Conservation (phyloP, 2,329 filamentous ascomycete species). For the Colletotrichum sp. region DNA sequence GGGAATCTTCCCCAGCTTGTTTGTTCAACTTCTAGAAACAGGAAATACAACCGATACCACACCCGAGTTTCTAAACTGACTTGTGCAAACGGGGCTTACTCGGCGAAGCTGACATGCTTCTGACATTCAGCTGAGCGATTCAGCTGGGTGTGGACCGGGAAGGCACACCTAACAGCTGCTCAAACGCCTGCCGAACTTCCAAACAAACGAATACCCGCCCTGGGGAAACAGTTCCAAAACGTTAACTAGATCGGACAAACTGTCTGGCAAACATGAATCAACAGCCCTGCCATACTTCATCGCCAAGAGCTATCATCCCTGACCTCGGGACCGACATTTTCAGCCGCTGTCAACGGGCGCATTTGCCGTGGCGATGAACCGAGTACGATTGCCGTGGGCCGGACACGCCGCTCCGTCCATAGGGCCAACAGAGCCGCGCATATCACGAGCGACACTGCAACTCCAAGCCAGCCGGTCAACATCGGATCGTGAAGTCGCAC, state of each 20-base stretch:
- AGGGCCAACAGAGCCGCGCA: too few relatives aligned
- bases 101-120: neutral
- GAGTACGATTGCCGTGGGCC: neutral
- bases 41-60: neutral
- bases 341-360: neutral
- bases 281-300: neutral
- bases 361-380: neutral
- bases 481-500: neutral
- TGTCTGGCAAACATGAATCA: neutral
- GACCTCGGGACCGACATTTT: neutral
- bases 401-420: neutral
- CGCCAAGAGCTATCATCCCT: neutral
- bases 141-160: neutral
- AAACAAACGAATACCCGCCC: neutral
- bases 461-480: neutral
- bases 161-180: neutral
- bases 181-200: neutral
- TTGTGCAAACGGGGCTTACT: neutral
- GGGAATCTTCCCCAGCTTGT: neutral
- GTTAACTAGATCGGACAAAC: neutral
- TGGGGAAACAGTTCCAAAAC: neutral
- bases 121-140: neutral
- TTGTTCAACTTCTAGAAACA: neutral
- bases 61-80: neutral
- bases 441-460: neutral